Evolutionary conservation across 176 grass and related monocot species (phyloP).

Genomic region (Triticum aestivum): DNA sequence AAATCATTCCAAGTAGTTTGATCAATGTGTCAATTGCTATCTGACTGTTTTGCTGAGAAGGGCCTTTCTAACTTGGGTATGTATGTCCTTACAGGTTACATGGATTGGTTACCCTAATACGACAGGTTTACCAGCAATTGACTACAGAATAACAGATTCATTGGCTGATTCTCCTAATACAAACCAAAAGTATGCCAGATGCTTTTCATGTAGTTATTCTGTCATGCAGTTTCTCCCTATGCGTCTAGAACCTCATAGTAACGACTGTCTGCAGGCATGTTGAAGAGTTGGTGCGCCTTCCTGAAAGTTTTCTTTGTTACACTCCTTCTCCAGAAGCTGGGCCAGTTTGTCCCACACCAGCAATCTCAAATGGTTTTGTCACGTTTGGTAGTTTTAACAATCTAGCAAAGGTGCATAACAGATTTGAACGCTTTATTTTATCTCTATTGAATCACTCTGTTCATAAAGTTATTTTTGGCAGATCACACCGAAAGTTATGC

Average conservation of each 20-base stretch:
- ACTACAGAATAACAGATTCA: constrained; percentile 89
- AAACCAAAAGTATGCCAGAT: constrained; percentile 69
- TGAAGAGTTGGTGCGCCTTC: constrained; percentile 88
- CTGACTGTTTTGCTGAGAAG: constrained; percentile 6
- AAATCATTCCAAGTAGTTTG: constrained; percentile 2
- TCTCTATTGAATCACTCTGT: constrained; percentile 19
- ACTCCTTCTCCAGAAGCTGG: constrained; percentile 98
- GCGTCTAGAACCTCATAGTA: constrained; percentile 29
- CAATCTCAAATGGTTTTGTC: constrained; percentile 89
- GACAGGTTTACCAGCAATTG: constrained; percentile 96
- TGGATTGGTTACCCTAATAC: constrained; percentile 99
- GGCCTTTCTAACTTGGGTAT: constrained; percentile 15
- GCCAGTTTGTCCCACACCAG: constrained; percentile 74
- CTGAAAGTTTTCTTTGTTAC: constrained; percentile 94
- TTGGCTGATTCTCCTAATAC: constrained; percentile 75
- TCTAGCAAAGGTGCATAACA: constrained; percentile 82
- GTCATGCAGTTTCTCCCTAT: background rate
- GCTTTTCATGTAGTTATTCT: background rate
- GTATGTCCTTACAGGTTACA: constrained; percentile 59
- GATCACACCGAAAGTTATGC: constrained; percentile 95
- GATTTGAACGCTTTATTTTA: background rate
- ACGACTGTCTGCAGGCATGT: constrained; percentile 62
- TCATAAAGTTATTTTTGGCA: constrained; percentile 33
- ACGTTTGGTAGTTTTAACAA: constrained; percentile 99
- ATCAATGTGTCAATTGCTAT: constrained; percentile 19